Percentiles rank a stretch among this genome's conserved stretches.
Conservation (phyloP, 768 basidiomycete species). For the Scleroderma bovista region DNA sequence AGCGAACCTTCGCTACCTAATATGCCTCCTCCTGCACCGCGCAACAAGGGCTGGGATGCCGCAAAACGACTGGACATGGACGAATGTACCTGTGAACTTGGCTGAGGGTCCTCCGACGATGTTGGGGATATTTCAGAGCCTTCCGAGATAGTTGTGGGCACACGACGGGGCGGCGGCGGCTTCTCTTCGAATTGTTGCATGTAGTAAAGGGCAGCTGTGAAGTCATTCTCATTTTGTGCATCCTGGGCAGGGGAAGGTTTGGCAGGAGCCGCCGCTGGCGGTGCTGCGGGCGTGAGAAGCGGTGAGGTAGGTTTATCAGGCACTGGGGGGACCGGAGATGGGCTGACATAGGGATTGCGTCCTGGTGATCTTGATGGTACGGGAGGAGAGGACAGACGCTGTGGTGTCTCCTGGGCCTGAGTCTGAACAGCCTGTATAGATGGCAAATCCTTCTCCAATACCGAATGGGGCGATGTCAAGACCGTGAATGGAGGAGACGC, state of each 20-base stretch:
- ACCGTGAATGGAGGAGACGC: conserved; percentile 25
- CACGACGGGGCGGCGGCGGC: conserved; percentile 27
- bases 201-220: conserved; percentile 59
- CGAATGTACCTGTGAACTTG: conserved; percentile 11
- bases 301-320: conserved; percentile 19
- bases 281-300: conserved; percentile 6
- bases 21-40: conserved; percentile 23
- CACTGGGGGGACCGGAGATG: conserved; percentile 20
- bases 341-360: conserved; percentile 3
- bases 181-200: conserved; percentile 53
- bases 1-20: conserved; percentile 31
- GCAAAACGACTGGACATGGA: conserved; percentile 18
- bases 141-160: conserved; percentile 42
- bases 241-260: conserved; percentile 23
- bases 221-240: conserved; percentile 38
- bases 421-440: conserved; percentile 28
- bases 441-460: conserved; percentile 28
- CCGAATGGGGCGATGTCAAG: conserved; percentile 33
- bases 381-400: conserved; percentile 5
- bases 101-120: conserved; percentile 24
- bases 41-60: conserved; percentile 15
- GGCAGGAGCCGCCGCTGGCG: conserved; percentile 19
- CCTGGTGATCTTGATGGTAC: conserved; percentile 8
- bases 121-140: conserved; percentile 34
- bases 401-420: conserved; percentile 6